A percentile compares a stretch with the other conserved stretches of the same genome.
phyloP scores from a whole-genome alignment of 495 filamentous ascomycete species.

The Pyronema omphalodes region DNA sequence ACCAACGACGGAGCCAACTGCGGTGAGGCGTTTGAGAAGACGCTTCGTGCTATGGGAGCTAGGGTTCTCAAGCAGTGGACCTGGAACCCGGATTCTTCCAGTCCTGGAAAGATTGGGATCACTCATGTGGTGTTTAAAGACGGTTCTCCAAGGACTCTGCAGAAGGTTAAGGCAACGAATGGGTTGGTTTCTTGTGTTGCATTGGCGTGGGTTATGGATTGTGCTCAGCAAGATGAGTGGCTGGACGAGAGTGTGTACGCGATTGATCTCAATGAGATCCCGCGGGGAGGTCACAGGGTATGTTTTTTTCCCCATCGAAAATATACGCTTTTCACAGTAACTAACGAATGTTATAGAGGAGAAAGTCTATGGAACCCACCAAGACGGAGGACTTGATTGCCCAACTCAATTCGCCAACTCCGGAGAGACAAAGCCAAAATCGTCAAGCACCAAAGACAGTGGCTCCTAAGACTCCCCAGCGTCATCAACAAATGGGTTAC shows the following conservation, averaged over 20 bases:
- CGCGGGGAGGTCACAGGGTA: constrained; percentile 22
- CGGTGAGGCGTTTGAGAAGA: constrained; percentile 62
- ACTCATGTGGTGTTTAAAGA: constrained; percentile 96
- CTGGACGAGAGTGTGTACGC: constrained; percentile 51
- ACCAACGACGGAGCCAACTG: constrained; percentile 77
- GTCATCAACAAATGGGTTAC: constrained; percentile 14
- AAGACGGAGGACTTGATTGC: constrained; percentile 29
- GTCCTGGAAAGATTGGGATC: constrained; percentile 49
- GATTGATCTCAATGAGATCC: constrained; percentile 18
- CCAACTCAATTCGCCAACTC: constrained; percentile 28
- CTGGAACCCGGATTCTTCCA: constrained; percentile 46
- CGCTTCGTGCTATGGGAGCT: constrained; percentile 71
- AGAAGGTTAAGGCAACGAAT: constrained; percentile 60
- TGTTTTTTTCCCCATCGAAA: constrained; percentile 13
- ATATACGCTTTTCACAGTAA: constrained; percentile 34
- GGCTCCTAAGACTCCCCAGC: constrained; percentile 19
- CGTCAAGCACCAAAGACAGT: constrained; percentile 32
- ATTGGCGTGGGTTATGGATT: constrained; percentile 72
- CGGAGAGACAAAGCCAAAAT: constrained; percentile 32
- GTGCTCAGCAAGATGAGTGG: constrained; percentile 31
- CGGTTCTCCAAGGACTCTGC: constrained; percentile 65
- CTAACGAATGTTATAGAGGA: constrained; percentile 57
- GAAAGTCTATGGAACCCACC: constrained; percentile 84
- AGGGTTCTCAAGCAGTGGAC: constrained; percentile 67
- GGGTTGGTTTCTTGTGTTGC: constrained; percentile 70